A percentile compares a stretch with the other conserved stretches of the same genome.
Evolutionary conservation across 768 basidiomycete species (phyloP).

Genomic region (Amanita exitialis): DNA sequence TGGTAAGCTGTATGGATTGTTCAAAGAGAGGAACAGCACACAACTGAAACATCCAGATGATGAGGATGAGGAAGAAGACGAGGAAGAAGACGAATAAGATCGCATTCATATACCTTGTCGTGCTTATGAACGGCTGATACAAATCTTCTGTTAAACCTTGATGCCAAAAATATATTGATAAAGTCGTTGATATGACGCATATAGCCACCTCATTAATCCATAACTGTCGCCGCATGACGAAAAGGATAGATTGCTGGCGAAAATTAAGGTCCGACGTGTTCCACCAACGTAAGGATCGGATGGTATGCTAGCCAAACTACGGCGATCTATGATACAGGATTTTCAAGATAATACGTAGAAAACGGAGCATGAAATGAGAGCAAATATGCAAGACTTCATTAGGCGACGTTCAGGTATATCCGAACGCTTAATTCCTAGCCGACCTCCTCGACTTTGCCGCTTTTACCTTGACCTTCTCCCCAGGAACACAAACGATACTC

Average conservation of each 20-base stretch:
- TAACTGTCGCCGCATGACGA: no score
- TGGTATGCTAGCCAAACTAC: background rate
- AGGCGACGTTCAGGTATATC: no score
- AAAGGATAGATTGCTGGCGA: background rate
- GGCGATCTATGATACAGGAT: no score
- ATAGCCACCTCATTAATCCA: no score
- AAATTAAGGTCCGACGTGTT: background rate
- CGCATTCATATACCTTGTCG: background rate
- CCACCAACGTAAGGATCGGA: no score
- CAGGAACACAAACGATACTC: slow-evolving; percentile 50
- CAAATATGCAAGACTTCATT: no score
- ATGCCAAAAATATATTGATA: no score
- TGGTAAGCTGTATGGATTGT: slow-evolving; percentile 27
- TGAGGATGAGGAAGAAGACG: slow-evolving; percentile 15
- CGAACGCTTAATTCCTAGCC: background rate
- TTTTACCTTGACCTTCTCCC: background rate
- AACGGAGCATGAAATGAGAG: background rate
- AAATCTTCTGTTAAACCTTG: no score
- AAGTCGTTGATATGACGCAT: no score
- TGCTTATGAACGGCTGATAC: background rate
- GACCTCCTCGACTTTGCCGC: background rate
- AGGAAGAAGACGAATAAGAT: background rate
- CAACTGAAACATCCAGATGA: slow-evolving; percentile 4
- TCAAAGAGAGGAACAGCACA: background rate
- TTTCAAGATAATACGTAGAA: background rate